These are phyloP conservation scores for Penicillium sp. DNA, from an alignment of 2,329 filamentous ascomycete species.

Conservation along the genomic window DNA sequence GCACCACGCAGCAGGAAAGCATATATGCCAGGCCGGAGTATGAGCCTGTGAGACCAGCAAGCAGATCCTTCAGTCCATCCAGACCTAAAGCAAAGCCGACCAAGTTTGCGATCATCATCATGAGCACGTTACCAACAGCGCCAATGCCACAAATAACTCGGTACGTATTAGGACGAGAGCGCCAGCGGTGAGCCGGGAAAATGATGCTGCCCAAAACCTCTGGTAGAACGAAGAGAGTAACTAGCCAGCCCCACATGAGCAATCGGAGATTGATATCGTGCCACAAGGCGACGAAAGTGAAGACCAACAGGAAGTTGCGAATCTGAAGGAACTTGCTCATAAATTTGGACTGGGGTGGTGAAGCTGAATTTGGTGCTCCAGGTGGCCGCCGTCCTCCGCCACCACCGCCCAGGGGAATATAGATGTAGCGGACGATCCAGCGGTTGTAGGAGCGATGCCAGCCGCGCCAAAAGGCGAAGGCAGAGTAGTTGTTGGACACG, in stretches of 20 bases:
- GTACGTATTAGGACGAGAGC: conserved; percentile 67
- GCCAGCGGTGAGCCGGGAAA: conserved; percentile 74
- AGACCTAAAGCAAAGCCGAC: conserved; percentile 92
- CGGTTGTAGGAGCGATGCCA: conserved; percentile 97
- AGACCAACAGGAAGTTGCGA: conserved; percentile 77
- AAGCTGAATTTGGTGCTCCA: conserved; percentile 45
- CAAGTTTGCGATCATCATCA: conserved; percentile 95
- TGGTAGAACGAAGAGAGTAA: conserved; percentile 89
- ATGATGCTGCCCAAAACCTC: conserved; percentile 71
- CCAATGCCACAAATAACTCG: conserved; percentile 78
- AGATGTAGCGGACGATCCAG: conserved; percentile 92
- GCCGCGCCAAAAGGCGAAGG: conserved; percentile 86
- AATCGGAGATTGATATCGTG: conserved; percentile 91
- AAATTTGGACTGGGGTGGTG: conserved; percentile 38
- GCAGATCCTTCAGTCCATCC: conserved; percentile 76
- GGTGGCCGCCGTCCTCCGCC: conserved; percentile 31
- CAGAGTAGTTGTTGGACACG: conserved; percentile 90
- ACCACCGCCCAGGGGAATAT: conserved; percentile 80
- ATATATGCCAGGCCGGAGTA: conserved; percentile 77
- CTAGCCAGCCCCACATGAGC: conserved; percentile 94
- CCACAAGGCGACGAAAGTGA: conserved; percentile 97
- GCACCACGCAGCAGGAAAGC: conserved; percentile 63
- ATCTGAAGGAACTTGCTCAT: conserved; percentile 59
- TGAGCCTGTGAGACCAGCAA: conserved; percentile 72
- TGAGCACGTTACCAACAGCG: conserved; percentile 77